Evolutionary conservation across 768 basidiomycete genomes (phyloP), one percentile per base, ranked within the genome.

Genomic region (Paxillus rubicundulus): DNA sequence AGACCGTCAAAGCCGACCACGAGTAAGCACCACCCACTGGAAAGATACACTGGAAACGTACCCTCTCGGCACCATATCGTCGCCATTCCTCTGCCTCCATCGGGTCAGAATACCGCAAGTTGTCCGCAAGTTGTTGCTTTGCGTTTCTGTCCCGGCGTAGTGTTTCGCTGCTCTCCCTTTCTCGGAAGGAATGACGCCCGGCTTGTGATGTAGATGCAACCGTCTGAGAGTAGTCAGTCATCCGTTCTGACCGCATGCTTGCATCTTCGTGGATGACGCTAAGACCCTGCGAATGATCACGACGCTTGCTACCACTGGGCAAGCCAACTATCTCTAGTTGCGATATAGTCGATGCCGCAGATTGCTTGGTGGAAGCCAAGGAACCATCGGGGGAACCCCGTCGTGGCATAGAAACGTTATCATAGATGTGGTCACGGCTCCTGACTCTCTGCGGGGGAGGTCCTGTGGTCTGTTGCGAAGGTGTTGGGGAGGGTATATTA

Each of bases 31-130:
- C 33, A 32, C 9, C 42, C 54, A 50, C 34, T 1, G 1, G 33
- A 2, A 33, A n/a, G 32, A 18, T 16, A 17, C 12, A 33, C 20
- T 12, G 12, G 41, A 18, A 20, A 55, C 62, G 9, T 57, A 69
- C 62, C 20, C 53, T 45, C 2, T 56, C 58, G 34, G 60, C 52
- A 20, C 59, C 50, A 18, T 62, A 54, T 21, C 49, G 61, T 43
- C 72, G 52, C 71, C 71, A 73, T n/a, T 59, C 54, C 24, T 71
- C 71, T 3, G 61, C 45, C 46, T 58, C 55, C 3, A 63, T 51
- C 30, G 71, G 68, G 48, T 72, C 53, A 9, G 71, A 72, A 49
- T 72, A 68, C 34, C 71, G 60, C 27, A 73, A 43, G n/a, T 65
- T 67, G 17, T 72, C 72, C 17, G 71, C 71, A 9, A 72, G 49